A percentile compares a stretch with the other conserved stretches of the same genome.
Conservation (phyloP, 179 eudicot genomes). For the Beta macrorhiza region DNA sequence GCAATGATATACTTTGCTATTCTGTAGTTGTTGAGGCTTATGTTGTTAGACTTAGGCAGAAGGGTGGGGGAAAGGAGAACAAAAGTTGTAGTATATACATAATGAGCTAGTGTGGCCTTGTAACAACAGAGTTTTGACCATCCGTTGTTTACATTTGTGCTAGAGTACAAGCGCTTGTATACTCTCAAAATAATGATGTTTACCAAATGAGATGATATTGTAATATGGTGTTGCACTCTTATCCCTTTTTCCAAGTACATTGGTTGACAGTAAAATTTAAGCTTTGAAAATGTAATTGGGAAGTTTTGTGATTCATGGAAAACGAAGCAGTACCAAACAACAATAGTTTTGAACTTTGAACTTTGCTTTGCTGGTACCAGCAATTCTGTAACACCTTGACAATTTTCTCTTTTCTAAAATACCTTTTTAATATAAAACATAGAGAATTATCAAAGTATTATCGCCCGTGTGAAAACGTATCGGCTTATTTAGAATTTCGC, state of each 20-base stretch:
- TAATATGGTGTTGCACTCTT: background rate
- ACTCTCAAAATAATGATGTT: too few species aligned
- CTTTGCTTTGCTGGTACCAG: background rate
- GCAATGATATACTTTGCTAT: background rate
- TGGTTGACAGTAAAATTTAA: background rate
- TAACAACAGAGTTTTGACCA: background rate
- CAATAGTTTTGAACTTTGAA: background rate
- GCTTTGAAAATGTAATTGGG: background rate
- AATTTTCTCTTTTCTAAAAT: too few species aligned
- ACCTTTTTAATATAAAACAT: too few species aligned
- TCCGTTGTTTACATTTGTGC: background rate
- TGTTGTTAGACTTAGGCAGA: background rate
- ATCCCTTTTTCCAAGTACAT: background rate
- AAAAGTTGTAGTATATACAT: background rate
- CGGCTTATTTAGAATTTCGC: too few species aligned
- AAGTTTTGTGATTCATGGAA: background rate
- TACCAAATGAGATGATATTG: background rate
- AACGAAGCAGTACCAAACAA: background rate
- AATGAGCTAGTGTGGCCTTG: background rate
- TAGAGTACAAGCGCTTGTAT: background rate
- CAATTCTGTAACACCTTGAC: too few species aligned
- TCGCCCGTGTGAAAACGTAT: too few species aligned
- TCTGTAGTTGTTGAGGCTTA: constrained; percentile 1
- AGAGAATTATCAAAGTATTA: too few species aligned
- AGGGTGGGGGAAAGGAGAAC: background rate